Evolutionary conservation across 1,139 yeast genomes (phyloP).

Genomic region (Sugiyamaella pinicola): DNA sequence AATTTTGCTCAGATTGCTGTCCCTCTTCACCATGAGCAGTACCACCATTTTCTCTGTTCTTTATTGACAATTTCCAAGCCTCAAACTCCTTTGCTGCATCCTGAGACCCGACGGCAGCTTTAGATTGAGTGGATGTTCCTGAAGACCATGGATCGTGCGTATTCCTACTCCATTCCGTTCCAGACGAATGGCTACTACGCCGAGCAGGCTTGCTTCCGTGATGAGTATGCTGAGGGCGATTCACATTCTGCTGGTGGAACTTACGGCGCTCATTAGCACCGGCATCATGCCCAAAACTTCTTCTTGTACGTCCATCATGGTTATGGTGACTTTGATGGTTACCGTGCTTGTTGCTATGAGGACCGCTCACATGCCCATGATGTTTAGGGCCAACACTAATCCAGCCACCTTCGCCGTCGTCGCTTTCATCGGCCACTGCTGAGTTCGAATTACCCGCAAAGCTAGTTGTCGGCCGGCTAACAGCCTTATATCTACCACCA

Average conservation of each 20-base stretch:
- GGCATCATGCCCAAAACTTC: constrained; percentile 14
- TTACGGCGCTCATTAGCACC: constrained; percentile 16
- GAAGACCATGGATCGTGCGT: constrained; percentile 5
- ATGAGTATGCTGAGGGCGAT: constrained; percentile 12
- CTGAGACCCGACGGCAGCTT: constrained; percentile 17
- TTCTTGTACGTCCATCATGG: constrained; percentile 14
- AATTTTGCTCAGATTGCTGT: background rate
- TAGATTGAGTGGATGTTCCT: background rate
- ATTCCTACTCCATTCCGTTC: constrained; percentile 4
- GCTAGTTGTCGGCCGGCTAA: background rate
- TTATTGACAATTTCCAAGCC: constrained; percentile 24
- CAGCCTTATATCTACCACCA: constrained; percentile 3
- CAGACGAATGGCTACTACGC: constrained; percentile 16
- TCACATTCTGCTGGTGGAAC: constrained; percentile 12
- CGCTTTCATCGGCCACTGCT: constrained; percentile 21
- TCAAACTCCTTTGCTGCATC: constrained; percentile 28
- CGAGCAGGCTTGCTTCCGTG: constrained; percentile 7
- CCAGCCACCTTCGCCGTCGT: constrained; percentile 42
- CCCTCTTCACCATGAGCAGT: background rate
- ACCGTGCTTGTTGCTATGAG: constrained; percentile 1
- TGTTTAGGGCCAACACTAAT: constrained; percentile 38
- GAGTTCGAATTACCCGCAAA: constrained; percentile 9
- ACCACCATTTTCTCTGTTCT: constrained; percentile 1
- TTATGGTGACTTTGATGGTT: background rate
- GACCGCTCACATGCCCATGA: constrained; percentile 3